Evolutionary conservation across 495 filamentous ascomycete genomes (phyloP).

Genomic region (Friedmanniomyces simplex): DNA sequence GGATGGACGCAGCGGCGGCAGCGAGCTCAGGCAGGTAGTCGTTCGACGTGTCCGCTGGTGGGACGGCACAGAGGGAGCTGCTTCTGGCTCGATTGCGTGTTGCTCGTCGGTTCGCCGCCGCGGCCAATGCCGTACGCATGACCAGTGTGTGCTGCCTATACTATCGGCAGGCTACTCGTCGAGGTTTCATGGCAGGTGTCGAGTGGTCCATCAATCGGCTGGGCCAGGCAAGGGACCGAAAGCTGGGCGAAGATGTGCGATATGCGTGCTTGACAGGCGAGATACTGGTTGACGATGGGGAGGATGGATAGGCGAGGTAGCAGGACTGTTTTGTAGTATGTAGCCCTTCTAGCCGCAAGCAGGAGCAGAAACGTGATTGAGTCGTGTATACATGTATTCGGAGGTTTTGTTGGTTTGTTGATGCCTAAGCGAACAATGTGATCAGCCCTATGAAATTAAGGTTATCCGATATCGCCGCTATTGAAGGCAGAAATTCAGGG

Average conservation of each 20-base stretch:
- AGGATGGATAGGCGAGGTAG: too few species aligned
- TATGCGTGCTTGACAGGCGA: too few species aligned
- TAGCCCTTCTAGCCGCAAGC: too few species aligned
- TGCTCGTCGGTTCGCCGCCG: slow-evolving; percentile 11
- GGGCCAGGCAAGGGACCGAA: not conserved
- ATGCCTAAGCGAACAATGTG: too few species aligned
- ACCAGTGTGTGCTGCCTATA: not conserved
- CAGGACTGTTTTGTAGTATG: too few species aligned
- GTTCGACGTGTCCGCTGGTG: slow-evolving; percentile 14
- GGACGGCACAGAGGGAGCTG: slow-evolving; percentile 20
- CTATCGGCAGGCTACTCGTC: slow-evolving; percentile 1
- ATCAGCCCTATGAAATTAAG: not conserved
- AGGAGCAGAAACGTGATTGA: too few species aligned
- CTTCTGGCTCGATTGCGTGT: slow-evolving; percentile 8
- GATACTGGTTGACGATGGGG: too few species aligned
- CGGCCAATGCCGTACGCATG: slow-evolving; percentile 22
- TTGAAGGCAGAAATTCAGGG: not conserved
- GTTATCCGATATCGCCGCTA: not conserved
- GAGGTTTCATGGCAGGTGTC: not conserved
- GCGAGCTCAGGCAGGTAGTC: slow-evolving; percentile 21
- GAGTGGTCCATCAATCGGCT: too few species aligned
- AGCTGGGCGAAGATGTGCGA: not conserved
- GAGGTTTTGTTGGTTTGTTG: too few species aligned
- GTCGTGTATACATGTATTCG: too few species aligned
- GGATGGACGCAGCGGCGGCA: slow-evolving; percentile 27